Evolutionary conservation across 2,329 filamentous ascomycete genomes (phyloP), one percentile per base, ranked within the genome.

Genomic region (Aschersonia sp.): DNA sequence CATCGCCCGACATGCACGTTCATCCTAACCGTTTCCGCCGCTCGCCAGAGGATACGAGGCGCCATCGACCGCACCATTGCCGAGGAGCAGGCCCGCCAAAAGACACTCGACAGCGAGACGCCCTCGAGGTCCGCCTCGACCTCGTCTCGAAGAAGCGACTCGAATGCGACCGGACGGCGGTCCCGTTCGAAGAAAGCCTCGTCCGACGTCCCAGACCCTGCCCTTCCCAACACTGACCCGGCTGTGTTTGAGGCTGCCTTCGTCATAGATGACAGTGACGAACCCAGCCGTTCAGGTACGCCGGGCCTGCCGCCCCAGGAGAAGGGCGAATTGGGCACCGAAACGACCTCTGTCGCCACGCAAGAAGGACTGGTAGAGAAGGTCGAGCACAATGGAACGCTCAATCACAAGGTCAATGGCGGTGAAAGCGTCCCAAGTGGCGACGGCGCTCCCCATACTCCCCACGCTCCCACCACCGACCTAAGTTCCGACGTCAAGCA

Each of bases 161-260:
- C 47, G 43, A 50, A 58, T 42, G 50, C 49, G 2, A 39, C 42
- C 11, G 47, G 55, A 41, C 58, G 58, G 44, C 56, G 57, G 33
- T 45, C 57, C 5, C 68, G 70, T 9, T 57, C 62, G 2, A 73
- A 69, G 57, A 72, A 70, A 50, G 53, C 54, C 11, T 53, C 55
- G 30, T 55, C 60, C 14, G 63, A 66, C 49, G 54, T 57, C 51
- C 62, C 61, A 51, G 69, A 73, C 47, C 61, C 63, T 14, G 56
- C 66, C 4, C 56, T 67, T 4, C 53, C 55, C 10, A 78, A 82
- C 41, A 84, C 86, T 2, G 89, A 96, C 63, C 89, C 90, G 31
- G 81, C 85, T 37, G 85, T 95, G 50, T 94, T 94, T 57, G 87
- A 94, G 60, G 78, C 80, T 0, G 85, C 87, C 42, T 94, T 95